A percentile compares a stretch with the other conserved stretches of the same genome.
phyloP scores from a whole-genome alignment of 2,329 filamentous ascomycete genomes.

The Spiromastix sp. region DNA sequence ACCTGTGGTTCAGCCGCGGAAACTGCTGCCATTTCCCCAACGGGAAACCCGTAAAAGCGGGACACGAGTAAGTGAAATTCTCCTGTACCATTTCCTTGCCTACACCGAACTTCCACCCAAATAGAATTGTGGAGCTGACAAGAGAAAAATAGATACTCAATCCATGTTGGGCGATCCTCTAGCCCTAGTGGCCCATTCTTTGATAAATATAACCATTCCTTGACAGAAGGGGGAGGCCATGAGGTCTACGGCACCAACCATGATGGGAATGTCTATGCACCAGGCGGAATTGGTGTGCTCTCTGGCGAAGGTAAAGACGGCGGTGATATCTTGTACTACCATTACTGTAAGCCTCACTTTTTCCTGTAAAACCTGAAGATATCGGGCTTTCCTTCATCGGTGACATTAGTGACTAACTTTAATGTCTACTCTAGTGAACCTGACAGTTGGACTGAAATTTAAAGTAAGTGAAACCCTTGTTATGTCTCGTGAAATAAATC shows the following conservation, averaged over 20 bases:
- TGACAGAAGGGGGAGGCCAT: slow-evolving; percentile 23
- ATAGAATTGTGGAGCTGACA: no score
- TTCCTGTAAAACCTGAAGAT: not conserved
- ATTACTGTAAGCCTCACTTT: slow-evolving; percentile 22
- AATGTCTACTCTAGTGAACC: not conserved
- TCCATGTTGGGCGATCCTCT: slow-evolving; percentile 26
- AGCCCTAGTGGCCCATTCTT: slow-evolving; percentile 24
- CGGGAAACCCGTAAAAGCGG: slow-evolving; percentile 14
- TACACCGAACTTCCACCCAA: not conserved
- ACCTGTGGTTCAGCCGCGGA: slow-evolving; percentile 30
- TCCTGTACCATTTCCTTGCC: no score
- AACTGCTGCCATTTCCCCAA: slow-evolving; percentile 25
- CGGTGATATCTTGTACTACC: slow-evolving; percentile 29
- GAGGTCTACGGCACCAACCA: slow-evolving; percentile 28
- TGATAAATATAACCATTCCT: slow-evolving; percentile 18
- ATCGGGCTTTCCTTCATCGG: no score
- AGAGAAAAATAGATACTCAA: slow-evolving; percentile 18
- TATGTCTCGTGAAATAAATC: not conserved
- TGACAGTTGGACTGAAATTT: not conserved
- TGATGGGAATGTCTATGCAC: slow-evolving; percentile 25
- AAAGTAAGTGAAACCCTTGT: slow-evolving; percentile 4
- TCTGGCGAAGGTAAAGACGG: slow-evolving; percentile 14
- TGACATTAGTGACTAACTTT: not conserved
- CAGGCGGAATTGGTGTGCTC: slow-evolving; percentile 27
- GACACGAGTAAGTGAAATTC: slow-evolving; percentile 25